phyloP scores from a whole-genome alignment of 305 asterid genomes.

The Striga hermonthica region DNA sequence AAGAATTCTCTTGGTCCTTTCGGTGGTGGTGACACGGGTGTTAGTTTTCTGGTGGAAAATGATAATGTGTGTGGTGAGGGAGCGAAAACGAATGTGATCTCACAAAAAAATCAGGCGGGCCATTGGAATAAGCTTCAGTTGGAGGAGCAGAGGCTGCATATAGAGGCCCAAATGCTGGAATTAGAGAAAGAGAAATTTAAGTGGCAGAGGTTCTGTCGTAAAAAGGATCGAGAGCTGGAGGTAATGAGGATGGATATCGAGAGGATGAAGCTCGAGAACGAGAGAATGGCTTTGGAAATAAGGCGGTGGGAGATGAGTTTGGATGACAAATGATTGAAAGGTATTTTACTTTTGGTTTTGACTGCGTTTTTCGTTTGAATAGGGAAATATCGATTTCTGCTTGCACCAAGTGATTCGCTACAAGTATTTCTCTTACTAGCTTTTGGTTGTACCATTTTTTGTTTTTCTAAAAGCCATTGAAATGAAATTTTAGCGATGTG shows the following conservation, averaged over 20 bases:
- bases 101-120: background rate
- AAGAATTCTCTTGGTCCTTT: slow-evolving; percentile 31
- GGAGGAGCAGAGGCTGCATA: slow-evolving; percentile 58
- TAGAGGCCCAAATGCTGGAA: slow-evolving; percentile 66
- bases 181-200: slow-evolving; percentile 72
- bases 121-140: slow-evolving; percentile 29
- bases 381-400: slow-evolving; percentile 4
- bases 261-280: slow-evolving; percentile 73
- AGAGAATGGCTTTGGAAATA: slow-evolving; percentile 61
- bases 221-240: slow-evolving; percentile 67
- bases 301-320: slow-evolving; percentile 58
- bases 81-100: background rate
- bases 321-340: slow-evolving; percentile 33
- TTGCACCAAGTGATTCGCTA: slow-evolving; percentile 21
- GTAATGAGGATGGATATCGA: slow-evolving; percentile 57
- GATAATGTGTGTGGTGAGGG: background rate
- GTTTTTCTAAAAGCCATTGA: background rate
- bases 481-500: slow-evolving; percentile 2
- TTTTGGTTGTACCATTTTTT: slow-evolving; percentile 1
- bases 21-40: slow-evolving; percentile 36
- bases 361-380: background rate
- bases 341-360: slow-evolving; percentile 17
- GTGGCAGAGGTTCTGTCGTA: slow-evolving; percentile 72
- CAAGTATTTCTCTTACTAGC: background rate
- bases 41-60: slow-evolving; percentile 37